A percentile compares a stretch with the other conserved stretches of the same genome.
These are phyloP conservation scores for Epichloe hybrida DNA, from an alignment of 2,329 filamentous ascomycete species.

Conservation along the genomic window DNA sequence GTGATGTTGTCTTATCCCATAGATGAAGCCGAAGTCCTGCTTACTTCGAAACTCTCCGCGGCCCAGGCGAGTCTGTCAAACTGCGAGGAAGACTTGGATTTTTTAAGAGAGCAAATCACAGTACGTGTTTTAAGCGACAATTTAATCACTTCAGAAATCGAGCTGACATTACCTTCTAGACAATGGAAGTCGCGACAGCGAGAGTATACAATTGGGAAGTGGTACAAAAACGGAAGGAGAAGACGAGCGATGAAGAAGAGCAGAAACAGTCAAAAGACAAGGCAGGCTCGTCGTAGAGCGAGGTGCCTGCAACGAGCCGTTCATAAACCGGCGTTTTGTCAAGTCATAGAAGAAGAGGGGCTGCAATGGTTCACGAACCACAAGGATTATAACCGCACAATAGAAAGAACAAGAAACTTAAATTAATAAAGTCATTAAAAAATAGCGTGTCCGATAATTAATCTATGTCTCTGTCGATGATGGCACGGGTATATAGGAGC, in stretches of 20 bases:
- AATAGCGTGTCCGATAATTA: background rate
- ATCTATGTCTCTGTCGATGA: background rate
- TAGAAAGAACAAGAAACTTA: background rate
- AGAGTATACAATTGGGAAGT: slow-evolving; percentile 99
- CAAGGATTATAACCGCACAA: background rate
- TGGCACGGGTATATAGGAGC: background rate
- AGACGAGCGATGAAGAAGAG: slow-evolving; percentile 45
- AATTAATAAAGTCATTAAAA: background rate
- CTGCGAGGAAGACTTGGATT: slow-evolving; percentile 93
- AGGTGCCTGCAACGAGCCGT: background rate
- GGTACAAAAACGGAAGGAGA: slow-evolving; percentile 86
- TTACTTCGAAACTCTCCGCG: slow-evolving; percentile 62
- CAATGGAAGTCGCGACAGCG: slow-evolving; percentile 89
- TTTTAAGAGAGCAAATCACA: slow-evolving; percentile 90
- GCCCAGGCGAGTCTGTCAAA: slow-evolving; percentile 72
- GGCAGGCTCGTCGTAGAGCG: background rate
- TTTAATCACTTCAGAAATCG: slow-evolving; percentile 1
- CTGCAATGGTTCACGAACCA: background rate
- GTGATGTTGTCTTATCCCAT: slow-evolving; percentile 96
- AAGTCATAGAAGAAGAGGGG: background rate
- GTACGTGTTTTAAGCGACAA: slow-evolving; percentile 35
- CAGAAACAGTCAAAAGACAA: slow-evolving; percentile 25
- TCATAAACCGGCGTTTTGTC: background rate
- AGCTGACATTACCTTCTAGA: slow-evolving; percentile 36
- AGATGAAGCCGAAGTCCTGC: slow-evolving; percentile 67